Base-by-base conservation (phyloP, 495 filamentous ascomycete species). In the Cercophora newfieldiana region DNA sequence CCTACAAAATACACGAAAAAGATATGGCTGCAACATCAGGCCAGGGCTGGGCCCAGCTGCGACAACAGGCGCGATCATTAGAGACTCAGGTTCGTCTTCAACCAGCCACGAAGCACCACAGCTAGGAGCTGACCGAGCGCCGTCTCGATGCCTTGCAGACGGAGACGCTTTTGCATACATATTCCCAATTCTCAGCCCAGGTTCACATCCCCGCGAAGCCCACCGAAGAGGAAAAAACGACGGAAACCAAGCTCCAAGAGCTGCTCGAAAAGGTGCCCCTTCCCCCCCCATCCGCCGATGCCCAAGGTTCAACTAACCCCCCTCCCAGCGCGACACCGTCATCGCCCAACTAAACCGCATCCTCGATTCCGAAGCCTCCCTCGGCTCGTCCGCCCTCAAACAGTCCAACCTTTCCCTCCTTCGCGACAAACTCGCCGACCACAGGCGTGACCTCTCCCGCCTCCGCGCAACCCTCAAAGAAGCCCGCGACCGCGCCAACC, bases 351-450 rank as follows among this genome's bases (percentile, higher is more conserved):
- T 99, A 57, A 79, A 87, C 72, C 93, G 94, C 59, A 89, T 97
- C 68, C 90, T 98, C 66, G 93, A 97, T 81, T 96, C 94, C 61
- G 94, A 97, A 87, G 85, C 93, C n/a, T 85, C 89, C 66, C 86
- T 96, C 59, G 91, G 90, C 47, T 88, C 93, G 63, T 97, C 94
- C 28, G 93, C 94, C 48, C 86, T 96, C 5, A 97, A 97, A 80
- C 92, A 95, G 72, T 96, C 91, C 83, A 96, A 97, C 79, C 88
- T 99, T 59, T 82, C 91, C 62, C 92, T 96, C 56, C 92, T 98
- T 72, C 92, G 92, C 72, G 93, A 95, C 79, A 88, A 96, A 75
- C 88, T 97, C 19, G 77, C 84, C 29, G 92, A 97, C 74, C 94
- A 99, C 83, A 86, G 89, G 58, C 89, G 88, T 53, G 94, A 98